Evolutionary conservation across 2,329 filamentous ascomycete species (phyloP), one percentile per base, ranked within the genome.

Genomic region (Cladophialophora bantiana): DNA sequence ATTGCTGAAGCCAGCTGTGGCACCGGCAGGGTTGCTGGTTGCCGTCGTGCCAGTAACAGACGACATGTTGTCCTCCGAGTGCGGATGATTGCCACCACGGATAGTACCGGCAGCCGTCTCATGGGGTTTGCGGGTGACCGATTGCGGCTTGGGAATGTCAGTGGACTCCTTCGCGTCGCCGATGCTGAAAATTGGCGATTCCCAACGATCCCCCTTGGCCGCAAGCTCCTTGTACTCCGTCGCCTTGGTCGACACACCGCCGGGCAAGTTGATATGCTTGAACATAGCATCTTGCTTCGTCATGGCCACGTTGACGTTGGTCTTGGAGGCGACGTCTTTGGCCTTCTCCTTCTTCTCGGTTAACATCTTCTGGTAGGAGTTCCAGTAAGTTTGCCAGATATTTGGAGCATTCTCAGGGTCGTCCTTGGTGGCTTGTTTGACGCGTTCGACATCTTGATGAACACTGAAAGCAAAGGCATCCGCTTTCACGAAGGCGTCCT

Each of bases 201-300:
- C 90, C 95, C 95, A 99, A 78, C 89, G 90, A 64, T 97, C 91
- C 60, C 95, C 95, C 87, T 95, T 93, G 72, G 83, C 84, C 7
- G 94, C 92, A 65, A 97, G 85, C 26, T 97, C 88, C 82, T 89
- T 92, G 85, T 96, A 98, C 79, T 97, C 93, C 31, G 92, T 96
- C 9, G 94, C 94, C 87, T 97, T 97, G 82, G 88, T 89, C 73
- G 91, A 95, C 77, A 97, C 94, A 63, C 93, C 94, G 36, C 91
- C 91, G 32, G 94, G 93, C 5, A 99, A 85, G 65, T 89, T 85
- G 76, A 99, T 89, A 76, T 94, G 84, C 75, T 92, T 90, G 89
- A 99, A 97, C 71, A 98, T 92, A 71, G 91, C 94, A 76, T 97
- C 92, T 72, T 97, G 87, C 80, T 93, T 88, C 48, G 93, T 96